Evolutionary conservation across 345 rosid species (phyloP), one percentile per base, ranked within the genome.

Genomic region (Xanthoceras sorbifolium): DNA sequence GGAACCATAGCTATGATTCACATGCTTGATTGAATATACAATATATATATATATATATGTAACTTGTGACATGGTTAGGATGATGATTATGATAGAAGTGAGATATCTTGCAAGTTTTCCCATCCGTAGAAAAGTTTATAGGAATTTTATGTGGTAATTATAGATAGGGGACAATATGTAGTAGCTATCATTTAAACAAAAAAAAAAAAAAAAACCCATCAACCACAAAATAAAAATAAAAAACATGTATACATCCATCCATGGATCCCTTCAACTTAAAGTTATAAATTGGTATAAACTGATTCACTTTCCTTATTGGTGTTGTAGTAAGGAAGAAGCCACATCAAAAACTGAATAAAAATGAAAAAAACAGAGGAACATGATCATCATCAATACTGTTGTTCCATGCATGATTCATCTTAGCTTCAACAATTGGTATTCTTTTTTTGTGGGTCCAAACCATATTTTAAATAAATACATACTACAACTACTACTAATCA

Each of bases 21-120:
- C n/a, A n/a, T n/a, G n/a, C n/a, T n/a, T n/a, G n/a, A n/a, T n/a
- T n/a, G n/a, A n/a, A n/a, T n/a, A n/a, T n/a, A n/a, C n/a, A n/a
- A n/a, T n/a, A n/a, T n/a, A n/a, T n/a, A n/a, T n/a, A n/a, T n/a
- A n/a, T n/a, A 36, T 3, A 6, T 32, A 17, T 31, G 31, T 15
- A 68, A 32, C 22, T 38, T 34, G 14, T 9, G n/a, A n/a, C n/a
- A 6, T 67, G 28, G 50, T 67, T 40, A 67, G 3, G 25, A 22
- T 69, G 6, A 48, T 15, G 64, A 66, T 46, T 60, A 63, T 71
- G 61, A 69, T 55, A 22, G 54, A 32, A 12, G 59, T 31, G n/a
- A 55, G 68, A 71, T 78, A 77, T 34, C 86, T 73, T 77, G 86
- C 82, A 78, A 83, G 82, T 77, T 80, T 74, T 17, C 50, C 38